Evolutionary conservation across 129 eudicot genomes (phyloP).

Genomic region (Artemisia tridentata): DNA sequence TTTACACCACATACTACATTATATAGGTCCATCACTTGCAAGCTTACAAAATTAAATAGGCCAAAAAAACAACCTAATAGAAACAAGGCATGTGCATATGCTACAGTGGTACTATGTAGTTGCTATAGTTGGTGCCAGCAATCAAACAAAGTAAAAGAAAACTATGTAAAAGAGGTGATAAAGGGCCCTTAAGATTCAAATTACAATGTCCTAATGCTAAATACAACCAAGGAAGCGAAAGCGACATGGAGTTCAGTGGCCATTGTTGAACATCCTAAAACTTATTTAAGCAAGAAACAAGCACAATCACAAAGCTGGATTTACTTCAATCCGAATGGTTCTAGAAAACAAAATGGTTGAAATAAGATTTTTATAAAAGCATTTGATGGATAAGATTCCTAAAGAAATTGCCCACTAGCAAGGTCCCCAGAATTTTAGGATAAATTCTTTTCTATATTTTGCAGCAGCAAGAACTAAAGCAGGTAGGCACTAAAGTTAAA

Average conservation of each 20-base stretch:
- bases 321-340: no score
- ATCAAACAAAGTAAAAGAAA: no score
- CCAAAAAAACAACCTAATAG: slow-evolving; percentile 1
- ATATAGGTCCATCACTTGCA: slow-evolving; percentile 1
- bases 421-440: no score
- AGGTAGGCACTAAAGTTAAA: not conserved
- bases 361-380: not conserved
- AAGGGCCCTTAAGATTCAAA: no score
- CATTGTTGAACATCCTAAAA: not conserved
- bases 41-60: no score
- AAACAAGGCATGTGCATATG: slow-evolving; percentile 7
- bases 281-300: not conserved
- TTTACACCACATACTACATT: not conserved
- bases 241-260: not conserved
- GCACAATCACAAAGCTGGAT: no score
- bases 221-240: not conserved
- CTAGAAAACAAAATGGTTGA: not conserved
- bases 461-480: not conserved
- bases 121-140: slow-evolving; percentile 1
- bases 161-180: no score
- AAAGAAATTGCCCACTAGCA: not conserved
- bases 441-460: slow-evolving; percentile 9
- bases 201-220: not conserved
- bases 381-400: not conserved
- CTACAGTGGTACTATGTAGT: not conserved